Evolutionary conservation across 1,284 basidiomycete genomes (phyloP), one percentile per base, ranked within the genome.

Genomic region (Ceratobasidium sp.): DNA sequence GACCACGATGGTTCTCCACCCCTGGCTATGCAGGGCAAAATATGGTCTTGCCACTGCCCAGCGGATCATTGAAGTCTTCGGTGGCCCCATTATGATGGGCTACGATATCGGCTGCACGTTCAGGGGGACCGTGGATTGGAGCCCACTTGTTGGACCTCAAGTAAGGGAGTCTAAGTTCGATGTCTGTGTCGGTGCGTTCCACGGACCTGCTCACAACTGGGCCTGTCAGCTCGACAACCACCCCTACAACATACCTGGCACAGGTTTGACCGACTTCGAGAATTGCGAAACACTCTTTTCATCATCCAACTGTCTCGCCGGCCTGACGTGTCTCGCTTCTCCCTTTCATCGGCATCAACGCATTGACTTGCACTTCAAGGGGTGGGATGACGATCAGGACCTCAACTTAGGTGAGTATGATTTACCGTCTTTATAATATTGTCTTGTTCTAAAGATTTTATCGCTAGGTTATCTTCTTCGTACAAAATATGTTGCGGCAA

Each of bases 81-180:
- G 79, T 0, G n/a, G 37, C 0, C 40, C 79, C 3, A 65, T 81
- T 22, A 66, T 80, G 0, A 46, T 82, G 9, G 84, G 81, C 2
- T 85, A 85, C 78, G 84, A 86, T 78, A 84, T 86, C 46, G 83
- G 81, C 0, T 86, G 85, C 40, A 9, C 78, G 0, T 83, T 85
- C 64, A 44, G 56, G 1, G 77, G 61, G 2, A 85, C 83, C 0
- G 51, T 85, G 1, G 15, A 7, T 0, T 65, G 43, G 1, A 85
- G 83, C 70, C 81, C 79, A 0, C 79, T 85, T 0, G 15, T 43
- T n/a, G 81, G 79, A 1, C 9, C 43, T 0, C n/a, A 65, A 22
- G 79, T 68, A 0, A 8, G 11, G 2, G 65, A 52, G 52, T 9
- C 76, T 29, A 32, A 61, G 22, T 2, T 79, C 74, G 66, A 17